Percentiles rank a stretch among this genome's conserved stretches.
phyloP scores from a whole-genome alignment of 1,284 basidiomycete genomes.

The Rhodotorula mucilaginosa region DNA sequence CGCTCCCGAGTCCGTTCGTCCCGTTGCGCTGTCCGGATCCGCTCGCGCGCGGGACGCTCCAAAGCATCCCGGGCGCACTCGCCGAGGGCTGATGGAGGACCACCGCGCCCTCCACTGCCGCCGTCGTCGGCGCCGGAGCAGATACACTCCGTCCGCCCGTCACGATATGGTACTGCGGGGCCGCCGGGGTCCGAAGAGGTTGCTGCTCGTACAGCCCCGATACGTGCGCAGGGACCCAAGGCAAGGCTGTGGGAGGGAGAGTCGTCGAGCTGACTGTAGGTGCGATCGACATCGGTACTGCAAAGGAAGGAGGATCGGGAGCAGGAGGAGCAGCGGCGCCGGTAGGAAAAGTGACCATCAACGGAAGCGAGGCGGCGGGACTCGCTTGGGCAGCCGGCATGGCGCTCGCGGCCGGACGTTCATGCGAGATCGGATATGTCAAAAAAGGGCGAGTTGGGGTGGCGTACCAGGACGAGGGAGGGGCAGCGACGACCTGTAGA shows the following conservation, averaged over 20 bases:
- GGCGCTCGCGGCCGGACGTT: neutral
- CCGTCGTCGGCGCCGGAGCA: neutral
- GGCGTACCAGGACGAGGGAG: neutral
- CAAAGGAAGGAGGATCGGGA: no score
- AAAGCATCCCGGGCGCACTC: no score
- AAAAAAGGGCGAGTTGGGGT: neutral
- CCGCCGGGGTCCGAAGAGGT: neutral
- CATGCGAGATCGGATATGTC: neutral
- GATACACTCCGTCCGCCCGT: neutral
- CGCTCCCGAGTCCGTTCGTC: neutral
- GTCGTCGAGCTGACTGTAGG: no score
- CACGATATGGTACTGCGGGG: neutral
- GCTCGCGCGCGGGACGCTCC: neutral
- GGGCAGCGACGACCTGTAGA: neutral
- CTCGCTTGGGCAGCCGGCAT: neutral
- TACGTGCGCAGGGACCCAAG: no score
- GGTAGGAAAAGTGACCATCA: no score
- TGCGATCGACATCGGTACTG: no score
- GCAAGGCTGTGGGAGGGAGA: no score
- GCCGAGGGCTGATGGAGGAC: neutral
- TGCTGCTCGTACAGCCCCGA: no score
- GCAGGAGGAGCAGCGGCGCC: no score
- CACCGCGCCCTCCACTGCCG: neutral
- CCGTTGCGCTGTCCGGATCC: neutral
- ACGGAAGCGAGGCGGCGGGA: no score